Evolutionary conservation across 257 asterid genomes (phyloP).

Genomic region (Plectranthus barbatus): DNA sequence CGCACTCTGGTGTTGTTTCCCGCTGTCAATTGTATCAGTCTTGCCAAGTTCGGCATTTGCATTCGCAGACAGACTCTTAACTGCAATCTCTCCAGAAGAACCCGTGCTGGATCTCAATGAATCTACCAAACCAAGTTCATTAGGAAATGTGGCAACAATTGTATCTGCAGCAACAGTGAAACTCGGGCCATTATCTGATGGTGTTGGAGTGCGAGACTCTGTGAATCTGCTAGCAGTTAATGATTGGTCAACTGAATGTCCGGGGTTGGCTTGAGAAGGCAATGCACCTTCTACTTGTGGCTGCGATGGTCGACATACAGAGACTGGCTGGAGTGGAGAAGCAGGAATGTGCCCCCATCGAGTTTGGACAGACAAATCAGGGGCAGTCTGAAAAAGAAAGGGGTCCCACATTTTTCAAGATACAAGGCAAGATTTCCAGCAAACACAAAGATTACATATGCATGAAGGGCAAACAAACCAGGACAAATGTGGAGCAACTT

Average conservation of each 20-base stretch:
- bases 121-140: constrained; percentile 46
- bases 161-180: constrained; percentile 32
- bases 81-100: constrained; percentile 30
- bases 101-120: constrained; percentile 31
- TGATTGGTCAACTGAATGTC: constrained; percentile 47
- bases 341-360: constrained; percentile 78
- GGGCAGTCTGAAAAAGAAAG: constrained; percentile 46
- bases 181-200: constrained; percentile 35
- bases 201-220: constrained; percentile 44
- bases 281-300: constrained; percentile 49
- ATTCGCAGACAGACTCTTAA: constrained; percentile 32
- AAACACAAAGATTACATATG: background rate
- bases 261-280: constrained; percentile 50
- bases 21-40: constrained; percentile 19
- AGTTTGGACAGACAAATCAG: constrained; percentile 70
- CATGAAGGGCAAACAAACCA: background rate
- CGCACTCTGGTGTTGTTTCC: constrained; percentile 30
- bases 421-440: background rate
- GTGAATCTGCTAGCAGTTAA: constrained; percentile 35
- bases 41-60: constrained; percentile 35
- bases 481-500: background rate
- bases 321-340: constrained; percentile 48
- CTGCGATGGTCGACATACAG: constrained; percentile 58
- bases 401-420: background rate
- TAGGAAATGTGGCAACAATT: constrained; percentile 34